phyloP scores from a whole-genome alignment of 73 alveolate species.

The Paramecium tetraurelia region DNA sequence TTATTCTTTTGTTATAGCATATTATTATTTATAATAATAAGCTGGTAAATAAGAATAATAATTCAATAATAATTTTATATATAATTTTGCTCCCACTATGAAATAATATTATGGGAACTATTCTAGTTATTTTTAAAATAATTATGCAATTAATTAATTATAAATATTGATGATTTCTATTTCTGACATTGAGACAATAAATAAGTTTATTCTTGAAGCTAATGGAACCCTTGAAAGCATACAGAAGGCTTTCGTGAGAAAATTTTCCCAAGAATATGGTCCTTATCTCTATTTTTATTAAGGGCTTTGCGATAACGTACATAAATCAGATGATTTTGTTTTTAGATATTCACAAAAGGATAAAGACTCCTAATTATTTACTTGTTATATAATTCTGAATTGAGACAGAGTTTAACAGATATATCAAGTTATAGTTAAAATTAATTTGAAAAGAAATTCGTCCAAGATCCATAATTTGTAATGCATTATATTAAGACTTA shows the following conservation, averaged over 20 bases:
- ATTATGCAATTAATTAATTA: background rate
- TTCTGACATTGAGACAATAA: background rate
- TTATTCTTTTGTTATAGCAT: conserved; percentile 1
- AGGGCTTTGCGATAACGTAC: background rate
- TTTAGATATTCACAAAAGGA: background rate
- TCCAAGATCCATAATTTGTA: background rate
- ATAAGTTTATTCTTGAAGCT: background rate
- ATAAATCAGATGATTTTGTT: background rate
- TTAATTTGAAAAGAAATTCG: background rate
- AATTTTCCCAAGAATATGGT: background rate
- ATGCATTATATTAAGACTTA: background rate
- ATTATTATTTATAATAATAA: background rate
- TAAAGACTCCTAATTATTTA: background rate
- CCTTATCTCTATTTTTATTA: background rate
- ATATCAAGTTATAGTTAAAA: background rate
- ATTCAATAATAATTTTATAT: background rate
- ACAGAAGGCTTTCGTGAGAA: background rate
- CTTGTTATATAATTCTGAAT: background rate
- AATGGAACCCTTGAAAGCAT: background rate
- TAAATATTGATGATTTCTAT: background rate
- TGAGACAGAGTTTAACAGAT: background rate
- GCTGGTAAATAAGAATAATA: conserved; percentile 16
- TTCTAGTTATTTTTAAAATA: background rate
- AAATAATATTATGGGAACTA: background rate
- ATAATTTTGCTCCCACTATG: background rate